A percentile compares a stretch with the other conserved stretches of the same genome.
Conservation (phyloP, 2,329 filamentous ascomycete species). For the Neonectria coccinea region DNA sequence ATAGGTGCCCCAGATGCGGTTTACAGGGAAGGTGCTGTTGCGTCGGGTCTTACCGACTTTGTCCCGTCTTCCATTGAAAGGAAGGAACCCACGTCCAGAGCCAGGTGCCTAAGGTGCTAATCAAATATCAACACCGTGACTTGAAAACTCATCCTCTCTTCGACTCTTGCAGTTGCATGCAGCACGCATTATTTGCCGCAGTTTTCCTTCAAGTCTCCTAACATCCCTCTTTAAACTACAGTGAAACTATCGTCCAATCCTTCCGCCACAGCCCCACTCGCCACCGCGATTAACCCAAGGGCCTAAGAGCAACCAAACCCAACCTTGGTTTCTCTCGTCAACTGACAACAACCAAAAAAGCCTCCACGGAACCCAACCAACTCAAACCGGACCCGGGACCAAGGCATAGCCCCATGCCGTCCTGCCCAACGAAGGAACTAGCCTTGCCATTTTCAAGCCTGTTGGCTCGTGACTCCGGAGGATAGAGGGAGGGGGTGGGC, state of each 20-base stretch:
- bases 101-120: not conserved
- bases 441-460: conserved; percentile 11
- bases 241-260: conserved; percentile 5
- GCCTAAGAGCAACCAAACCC: not conserved
- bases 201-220: conserved; percentile 4
- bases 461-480: conserved; percentile 11
- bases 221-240: not conserved
- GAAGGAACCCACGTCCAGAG: conserved; percentile 1
- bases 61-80: conserved; percentile 1
- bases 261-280: conserved; percentile 5
- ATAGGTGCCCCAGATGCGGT: not conserved
- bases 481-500: conserved; percentile 17
- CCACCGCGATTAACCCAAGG: conserved; percentile 7
- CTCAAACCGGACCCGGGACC: conserved; percentile 13
- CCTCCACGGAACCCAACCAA: conserved; percentile 25
- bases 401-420: conserved; percentile 15
- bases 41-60: conserved; percentile 27
- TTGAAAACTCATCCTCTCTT: not conserved
- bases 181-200: not conserved
- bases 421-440: conserved; percentile 16
- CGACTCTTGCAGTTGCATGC: not conserved
- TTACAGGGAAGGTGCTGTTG: conserved; percentile 9
- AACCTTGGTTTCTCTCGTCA: conserved; percentile 2
- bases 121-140: not conserved
- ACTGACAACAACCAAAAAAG: conserved; percentile 1